Conservation (phyloP, 768 basidiomycete species). For the Leccinum subtestaceum region DNA sequence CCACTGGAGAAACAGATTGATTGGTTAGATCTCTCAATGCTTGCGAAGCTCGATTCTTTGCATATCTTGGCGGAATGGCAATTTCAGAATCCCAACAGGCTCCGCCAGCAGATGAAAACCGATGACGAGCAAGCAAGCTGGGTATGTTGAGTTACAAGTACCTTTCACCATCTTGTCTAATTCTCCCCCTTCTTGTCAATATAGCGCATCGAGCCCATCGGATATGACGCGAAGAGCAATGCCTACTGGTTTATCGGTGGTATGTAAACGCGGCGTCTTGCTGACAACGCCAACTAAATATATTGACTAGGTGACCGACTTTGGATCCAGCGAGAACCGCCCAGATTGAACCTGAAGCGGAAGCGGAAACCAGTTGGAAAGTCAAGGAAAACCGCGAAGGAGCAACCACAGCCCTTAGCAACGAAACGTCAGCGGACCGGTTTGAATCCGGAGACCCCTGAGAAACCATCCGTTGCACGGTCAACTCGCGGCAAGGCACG, state of each 20-base stretch:
- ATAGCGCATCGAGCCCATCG: constrained; percentile 83
- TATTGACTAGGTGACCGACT: constrained; percentile 64
- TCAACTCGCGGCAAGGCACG: constrained; percentile 16
- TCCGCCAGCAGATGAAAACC: constrained; percentile 70
- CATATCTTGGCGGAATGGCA: constrained; percentile 82
- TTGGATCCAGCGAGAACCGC: constrained; percentile 78
- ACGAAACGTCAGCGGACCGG: constrained; percentile 29
- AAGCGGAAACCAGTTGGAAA: constrained; percentile 37
- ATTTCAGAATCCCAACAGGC: constrained; percentile 70
- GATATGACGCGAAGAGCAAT: constrained; percentile 75
- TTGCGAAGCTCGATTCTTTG: constrained; percentile 70
- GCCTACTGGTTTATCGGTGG: constrained; percentile 86
- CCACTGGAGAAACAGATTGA: constrained; percentile 46
- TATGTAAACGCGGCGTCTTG: constrained; percentile 27
- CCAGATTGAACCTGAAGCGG: constrained; percentile 44
- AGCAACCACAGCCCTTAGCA: constrained; percentile 13
- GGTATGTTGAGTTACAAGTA: constrained; percentile 46
- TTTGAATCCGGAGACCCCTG: neutral
- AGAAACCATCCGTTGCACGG: constrained; percentile 8
- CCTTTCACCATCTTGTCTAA: neutral
- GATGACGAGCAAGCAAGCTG: constrained; percentile 78
- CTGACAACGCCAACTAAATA: constrained; percentile 1
- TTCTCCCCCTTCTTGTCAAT: neutral
- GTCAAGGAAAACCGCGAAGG: constrained; percentile 18
- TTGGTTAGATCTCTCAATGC: constrained; percentile 72